Percentiles rank a stretch among this genome's conserved stretches.
Conservation (phyloP, 179 eudicot genomes). For the Heliamphora pulchella region DNA sequence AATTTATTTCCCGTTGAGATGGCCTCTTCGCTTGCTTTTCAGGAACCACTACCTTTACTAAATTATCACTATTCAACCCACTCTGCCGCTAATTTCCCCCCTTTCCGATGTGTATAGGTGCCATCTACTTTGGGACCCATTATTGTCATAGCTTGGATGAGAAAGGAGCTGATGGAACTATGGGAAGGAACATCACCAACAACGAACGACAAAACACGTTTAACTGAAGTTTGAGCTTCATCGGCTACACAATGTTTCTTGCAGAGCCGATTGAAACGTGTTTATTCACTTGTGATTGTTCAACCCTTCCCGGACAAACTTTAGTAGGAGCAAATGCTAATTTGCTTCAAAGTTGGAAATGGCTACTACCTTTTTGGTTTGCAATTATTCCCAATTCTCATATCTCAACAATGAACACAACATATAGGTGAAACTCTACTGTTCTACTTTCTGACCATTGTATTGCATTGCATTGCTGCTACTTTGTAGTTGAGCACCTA, state of each 20-base stretch:
- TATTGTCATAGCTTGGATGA: conserved; percentile 65
- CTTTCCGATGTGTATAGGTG: conserved; percentile 43
- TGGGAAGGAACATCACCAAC: conserved; percentile 69
- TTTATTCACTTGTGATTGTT: conserved; percentile 17
- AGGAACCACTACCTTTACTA: neutral
- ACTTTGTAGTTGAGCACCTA: too few relatives aligned
- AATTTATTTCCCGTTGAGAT: neutral
- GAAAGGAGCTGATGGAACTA: conserved; percentile 64
- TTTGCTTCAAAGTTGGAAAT: neutral
- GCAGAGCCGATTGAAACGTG: conserved; percentile 17
- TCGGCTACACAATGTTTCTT: neutral
- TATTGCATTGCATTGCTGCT: neutral
- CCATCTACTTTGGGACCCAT: conserved; percentile 87
- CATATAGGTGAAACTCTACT: neutral
- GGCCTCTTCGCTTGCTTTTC: neutral
- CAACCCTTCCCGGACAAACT: neutral
- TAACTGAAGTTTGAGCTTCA: conserved; percentile 38
- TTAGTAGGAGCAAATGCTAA: neutral
- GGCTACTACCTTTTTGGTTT: neutral
- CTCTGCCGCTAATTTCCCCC: neutral
- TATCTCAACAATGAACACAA: neutral
- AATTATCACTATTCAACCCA: neutral
- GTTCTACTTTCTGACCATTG: neutral
- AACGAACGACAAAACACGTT: conserved; percentile 47
- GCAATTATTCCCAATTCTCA: neutral